phyloP scores from a whole-genome alignment of 139 green algal genomes.

The Micromonas pusilla region DNA sequence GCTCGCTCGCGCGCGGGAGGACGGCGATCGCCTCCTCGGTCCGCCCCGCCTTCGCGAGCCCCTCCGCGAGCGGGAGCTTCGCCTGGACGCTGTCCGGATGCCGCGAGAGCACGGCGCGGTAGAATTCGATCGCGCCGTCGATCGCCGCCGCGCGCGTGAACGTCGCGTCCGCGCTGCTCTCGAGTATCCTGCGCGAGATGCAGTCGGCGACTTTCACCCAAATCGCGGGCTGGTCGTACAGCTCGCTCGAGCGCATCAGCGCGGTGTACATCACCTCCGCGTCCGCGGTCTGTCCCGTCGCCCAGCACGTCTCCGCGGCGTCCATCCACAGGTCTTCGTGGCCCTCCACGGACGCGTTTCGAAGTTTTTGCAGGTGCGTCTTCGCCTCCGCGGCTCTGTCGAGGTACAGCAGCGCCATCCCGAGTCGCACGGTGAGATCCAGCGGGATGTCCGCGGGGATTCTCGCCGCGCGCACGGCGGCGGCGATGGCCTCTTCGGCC shows the following conservation, averaged over 20 bases:
- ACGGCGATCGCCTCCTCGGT: neutral
- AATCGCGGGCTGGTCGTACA: neutral
- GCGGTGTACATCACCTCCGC: conserved; percentile 26
- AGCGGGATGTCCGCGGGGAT: conserved; percentile 2
- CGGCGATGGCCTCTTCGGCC: neutral
- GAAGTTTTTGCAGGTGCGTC: neutral
- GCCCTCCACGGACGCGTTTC: conserved; percentile 12
- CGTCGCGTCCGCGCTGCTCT: neutral
- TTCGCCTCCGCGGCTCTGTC: conserved; percentile 40
- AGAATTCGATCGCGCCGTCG: neutral
- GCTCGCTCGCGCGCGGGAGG: neutral
- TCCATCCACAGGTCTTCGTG: conserved; percentile 57
- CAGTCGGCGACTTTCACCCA: conserved; percentile 2
- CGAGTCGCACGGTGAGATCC: conserved; percentile 31
- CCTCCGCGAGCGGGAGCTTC: neutral
- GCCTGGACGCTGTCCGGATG: neutral
- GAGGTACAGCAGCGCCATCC: conserved; percentile 46
- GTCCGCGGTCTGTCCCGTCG: conserved; percentile 34
- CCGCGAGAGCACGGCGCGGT: neutral
- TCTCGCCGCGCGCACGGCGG: neutral
- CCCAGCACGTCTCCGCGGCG: conserved; percentile 43
- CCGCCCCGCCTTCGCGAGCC: neutral
- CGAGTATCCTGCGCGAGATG: neutral
- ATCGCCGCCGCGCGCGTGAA: neutral
- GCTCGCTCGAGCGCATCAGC: neutral